These are phyloP conservation scores for Phytophthora colocasiae DNA, from an alignment of 352 stramenopile species.

Conservation along the genomic window DNA sequence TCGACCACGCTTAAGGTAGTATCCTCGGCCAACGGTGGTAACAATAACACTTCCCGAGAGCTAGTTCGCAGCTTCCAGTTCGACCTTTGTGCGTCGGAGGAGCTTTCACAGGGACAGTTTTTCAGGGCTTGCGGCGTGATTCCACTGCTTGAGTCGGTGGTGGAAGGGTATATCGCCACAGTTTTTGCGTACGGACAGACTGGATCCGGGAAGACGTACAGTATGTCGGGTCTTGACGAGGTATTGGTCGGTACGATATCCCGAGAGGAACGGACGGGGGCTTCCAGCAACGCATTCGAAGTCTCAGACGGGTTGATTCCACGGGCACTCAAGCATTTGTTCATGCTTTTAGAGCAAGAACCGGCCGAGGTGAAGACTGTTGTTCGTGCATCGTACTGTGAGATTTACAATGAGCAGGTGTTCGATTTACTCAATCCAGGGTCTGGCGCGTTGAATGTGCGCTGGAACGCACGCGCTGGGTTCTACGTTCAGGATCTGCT, in stretches of 20 bases:
- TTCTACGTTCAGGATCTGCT: conserved; percentile 86
- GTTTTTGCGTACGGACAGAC: conserved; percentile 78
- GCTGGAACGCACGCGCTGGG: conserved; percentile 73
- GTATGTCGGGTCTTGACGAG: conserved; percentile 82
- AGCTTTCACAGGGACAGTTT: conserved; percentile 68
- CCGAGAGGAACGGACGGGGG: conserved; percentile 25
- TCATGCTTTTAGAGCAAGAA: conserved; percentile 50
- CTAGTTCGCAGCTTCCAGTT: conserved; percentile 84
- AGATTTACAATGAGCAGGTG: conserved; percentile 89
- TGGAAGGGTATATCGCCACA: conserved; percentile 74
- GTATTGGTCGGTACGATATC: conserved; percentile 37
- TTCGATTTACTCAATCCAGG: conserved; percentile 80
- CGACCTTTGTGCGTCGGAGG: conserved; percentile 70
- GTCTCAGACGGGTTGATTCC: conserved; percentile 78
- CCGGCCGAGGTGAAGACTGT: conserved; percentile 63
- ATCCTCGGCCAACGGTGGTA: conserved; percentile 40
- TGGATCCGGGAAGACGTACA: conserved; percentile 78
- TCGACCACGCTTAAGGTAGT: conserved; percentile 63
- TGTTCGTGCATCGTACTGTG: conserved; percentile 77
- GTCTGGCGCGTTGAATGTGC: conserved; percentile 67
- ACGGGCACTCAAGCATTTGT: conserved; percentile 77
- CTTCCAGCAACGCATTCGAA: conserved; percentile 21
- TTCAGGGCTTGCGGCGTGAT: conserved; percentile 69
- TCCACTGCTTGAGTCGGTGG: conserved; percentile 68
- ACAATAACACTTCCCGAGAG: conserved; percentile 43